Conservation (phyloP, 306 rosid species). For the Vigna trinervia region DNA sequence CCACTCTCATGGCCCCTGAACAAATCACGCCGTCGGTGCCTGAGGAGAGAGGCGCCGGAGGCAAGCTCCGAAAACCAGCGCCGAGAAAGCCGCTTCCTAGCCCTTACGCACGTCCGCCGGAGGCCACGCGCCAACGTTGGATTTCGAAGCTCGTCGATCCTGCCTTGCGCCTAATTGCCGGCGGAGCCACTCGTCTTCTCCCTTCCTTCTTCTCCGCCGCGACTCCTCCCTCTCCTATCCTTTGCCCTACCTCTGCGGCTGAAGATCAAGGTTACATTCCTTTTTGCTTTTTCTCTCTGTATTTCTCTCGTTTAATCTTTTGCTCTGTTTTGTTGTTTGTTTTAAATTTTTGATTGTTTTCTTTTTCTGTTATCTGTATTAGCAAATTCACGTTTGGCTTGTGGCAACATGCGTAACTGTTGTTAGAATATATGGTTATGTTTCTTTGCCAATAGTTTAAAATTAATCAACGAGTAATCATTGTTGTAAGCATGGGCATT, state of each 20-base stretch:
- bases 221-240: conserved; percentile 33
- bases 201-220: conserved; percentile 60
- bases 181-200: conserved; percentile 66
- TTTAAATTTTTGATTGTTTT: conserved; percentile 5
- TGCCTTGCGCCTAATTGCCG: conserved; percentile 70
- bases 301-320: not conserved
- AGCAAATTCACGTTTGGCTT: not conserved
- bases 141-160: conserved; percentile 81
- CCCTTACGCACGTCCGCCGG: conserved; percentile 43
- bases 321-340: not conserved
- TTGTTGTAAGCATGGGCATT: no score
- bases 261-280: conserved; percentile 49
- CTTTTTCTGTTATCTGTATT: not conserved
- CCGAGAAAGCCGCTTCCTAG: conserved; percentile 41
- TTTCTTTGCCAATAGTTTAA: no score
- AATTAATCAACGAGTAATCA: no score
- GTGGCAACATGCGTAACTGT: not conserved
- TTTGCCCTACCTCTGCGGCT: conserved; percentile 30
- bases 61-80: conserved; percentile 54
- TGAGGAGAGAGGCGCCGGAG: conserved; percentile 48
- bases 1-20: conserved; percentile 33
- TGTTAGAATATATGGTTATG: not conserved
- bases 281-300: not conserved
- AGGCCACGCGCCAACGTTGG: conserved; percentile 56
- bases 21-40: not conserved